Conservation (phyloP, 1,284 basidiomycete species). For the Rhodotorula sp. region DNA sequence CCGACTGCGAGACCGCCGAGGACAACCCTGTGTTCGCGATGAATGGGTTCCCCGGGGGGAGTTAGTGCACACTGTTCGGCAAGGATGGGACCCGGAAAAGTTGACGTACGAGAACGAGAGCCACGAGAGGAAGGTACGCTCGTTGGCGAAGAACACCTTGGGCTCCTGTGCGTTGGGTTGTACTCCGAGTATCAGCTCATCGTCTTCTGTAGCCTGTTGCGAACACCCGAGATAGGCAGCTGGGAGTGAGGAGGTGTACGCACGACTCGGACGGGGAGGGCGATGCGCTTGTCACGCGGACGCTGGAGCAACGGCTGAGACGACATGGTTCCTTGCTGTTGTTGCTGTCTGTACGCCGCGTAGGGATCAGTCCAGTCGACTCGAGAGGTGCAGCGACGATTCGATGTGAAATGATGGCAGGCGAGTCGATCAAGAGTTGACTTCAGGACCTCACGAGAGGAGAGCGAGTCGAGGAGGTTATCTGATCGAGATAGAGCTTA, state of each 20-base stretch:
- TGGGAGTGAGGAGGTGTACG: slow-evolving; percentile 28
- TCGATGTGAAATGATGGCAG: not conserved
- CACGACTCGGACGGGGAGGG: slow-evolving; percentile 84
- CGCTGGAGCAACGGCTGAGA: slow-evolving; percentile 97
- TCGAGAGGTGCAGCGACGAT: not conserved
- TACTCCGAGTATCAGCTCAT: not conserved
- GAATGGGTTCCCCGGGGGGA: not conserved
- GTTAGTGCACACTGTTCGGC: not conserved
- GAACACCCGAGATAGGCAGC: not conserved
- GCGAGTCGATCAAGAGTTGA: not conserved
- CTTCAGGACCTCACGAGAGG: not conserved
- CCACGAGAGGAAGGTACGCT: slow-evolving; percentile 87
- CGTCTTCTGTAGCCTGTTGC: not conserved
- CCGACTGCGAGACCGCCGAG: slow-evolving; percentile 91
- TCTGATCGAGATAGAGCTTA: not conserved
- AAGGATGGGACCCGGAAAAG: not conserved
- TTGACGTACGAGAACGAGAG: slow-evolving; percentile 38
- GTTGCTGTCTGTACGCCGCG: not conserved
- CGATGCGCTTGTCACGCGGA: slow-evolving; percentile 82
- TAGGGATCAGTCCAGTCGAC: too few species aligned
- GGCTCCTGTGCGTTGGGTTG: slow-evolving; percentile 20
- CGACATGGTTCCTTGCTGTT: slow-evolving; percentile 69
- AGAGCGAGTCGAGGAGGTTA: not conserved
- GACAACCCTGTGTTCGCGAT: slow-evolving; percentile 59
- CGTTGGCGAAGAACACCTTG: slow-evolving; percentile 78